phyloP scores from a whole-genome alignment of 2,329 filamentous ascomycete genomes.

The Cucurbitaria berberidis region DNA sequence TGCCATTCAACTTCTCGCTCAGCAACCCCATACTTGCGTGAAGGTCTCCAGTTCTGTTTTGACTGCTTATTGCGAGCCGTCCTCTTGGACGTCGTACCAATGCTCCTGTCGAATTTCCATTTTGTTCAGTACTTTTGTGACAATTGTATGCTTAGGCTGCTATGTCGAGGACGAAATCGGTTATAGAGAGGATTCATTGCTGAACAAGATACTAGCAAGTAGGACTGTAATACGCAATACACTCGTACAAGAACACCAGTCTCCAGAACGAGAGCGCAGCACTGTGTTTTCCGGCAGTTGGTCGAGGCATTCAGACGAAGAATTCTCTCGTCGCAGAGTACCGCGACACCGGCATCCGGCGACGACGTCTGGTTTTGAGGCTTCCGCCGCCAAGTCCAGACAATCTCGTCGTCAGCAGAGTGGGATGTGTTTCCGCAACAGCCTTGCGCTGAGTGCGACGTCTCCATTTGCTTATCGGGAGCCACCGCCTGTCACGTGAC shows the following conservation, averaged over 20 bases:
- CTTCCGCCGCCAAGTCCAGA: slow-evolving; percentile 13
- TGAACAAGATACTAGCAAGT: background rate
- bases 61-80: too few species aligned
- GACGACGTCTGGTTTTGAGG: slow-evolving; percentile 19
- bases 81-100: too few species aligned
- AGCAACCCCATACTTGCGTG: background rate
- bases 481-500: slow-evolving; percentile 35
- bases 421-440: slow-evolving; percentile 7
- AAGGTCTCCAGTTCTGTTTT: background rate
- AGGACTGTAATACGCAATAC: background rate
- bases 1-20: background rate
- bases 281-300: background rate
- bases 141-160: background rate
- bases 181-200: background rate
- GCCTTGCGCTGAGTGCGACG: slow-evolving; percentile 1
- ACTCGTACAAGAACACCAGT: background rate
- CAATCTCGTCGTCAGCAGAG: slow-evolving; percentile 1
- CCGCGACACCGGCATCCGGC: slow-evolving; percentile 37
- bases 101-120: too few species aligned
- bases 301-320: background rate
- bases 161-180: background rate
- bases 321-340: slow-evolving; percentile 5
- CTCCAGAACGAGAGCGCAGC: background rate
- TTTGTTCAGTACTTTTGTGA: too few species aligned
- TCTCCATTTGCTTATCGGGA: slow-evolving; percentile 35